Percentiles rank a stretch among this genome's conserved stretches.
Conservation (phyloP, 306 rosid genomes). For the Betula pendula region DNA sequence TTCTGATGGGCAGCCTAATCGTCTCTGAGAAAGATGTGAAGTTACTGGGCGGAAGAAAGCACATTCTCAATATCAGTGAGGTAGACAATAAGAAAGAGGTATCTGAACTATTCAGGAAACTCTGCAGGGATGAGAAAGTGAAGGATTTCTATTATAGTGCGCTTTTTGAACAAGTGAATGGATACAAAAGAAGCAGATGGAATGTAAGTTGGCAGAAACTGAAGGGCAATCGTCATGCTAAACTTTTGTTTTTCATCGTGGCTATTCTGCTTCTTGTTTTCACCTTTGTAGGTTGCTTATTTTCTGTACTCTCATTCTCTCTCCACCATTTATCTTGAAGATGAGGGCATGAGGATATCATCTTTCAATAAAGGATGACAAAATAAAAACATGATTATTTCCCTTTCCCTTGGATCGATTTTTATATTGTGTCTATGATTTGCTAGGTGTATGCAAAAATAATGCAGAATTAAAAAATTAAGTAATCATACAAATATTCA, state of each 20-base stretch:
- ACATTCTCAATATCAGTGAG: slow-evolving; percentile 28
- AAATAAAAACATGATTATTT: not conserved
- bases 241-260: slow-evolving; percentile 1
- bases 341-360: not conserved
- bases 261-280: slow-evolving; percentile 33
- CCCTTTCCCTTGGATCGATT: not conserved
- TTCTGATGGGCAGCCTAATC: slow-evolving; percentile 42
- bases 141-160: slow-evolving; percentile 38
- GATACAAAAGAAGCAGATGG: slow-evolving; percentile 16
- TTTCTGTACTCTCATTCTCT: slow-evolving; percentile 33
- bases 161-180: slow-evolving; percentile 30
- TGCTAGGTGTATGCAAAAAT: too few species aligned
- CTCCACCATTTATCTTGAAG: slow-evolving; percentile 16
- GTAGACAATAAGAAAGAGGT: slow-evolving; percentile 24
- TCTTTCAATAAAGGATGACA: not conserved
- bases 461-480: too few species aligned
- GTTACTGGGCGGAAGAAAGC: slow-evolving; percentile 25
- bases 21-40: slow-evolving; percentile 31
- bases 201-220: slow-evolving; percentile 12
- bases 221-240: not conserved
- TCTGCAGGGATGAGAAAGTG: slow-evolving; percentile 11
- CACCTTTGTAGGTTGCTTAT: slow-evolving; percentile 29
- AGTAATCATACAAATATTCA: too few species aligned
- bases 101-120: slow-evolving; percentile 24
- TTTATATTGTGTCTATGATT: not conserved